Percentiles rank a stretch among this genome's conserved stretches.
These are phyloP conservation scores for Aspergillus campestris DNA, from an alignment of 495 filamentous ascomycete genomes.

Conservation along the genomic window DNA sequence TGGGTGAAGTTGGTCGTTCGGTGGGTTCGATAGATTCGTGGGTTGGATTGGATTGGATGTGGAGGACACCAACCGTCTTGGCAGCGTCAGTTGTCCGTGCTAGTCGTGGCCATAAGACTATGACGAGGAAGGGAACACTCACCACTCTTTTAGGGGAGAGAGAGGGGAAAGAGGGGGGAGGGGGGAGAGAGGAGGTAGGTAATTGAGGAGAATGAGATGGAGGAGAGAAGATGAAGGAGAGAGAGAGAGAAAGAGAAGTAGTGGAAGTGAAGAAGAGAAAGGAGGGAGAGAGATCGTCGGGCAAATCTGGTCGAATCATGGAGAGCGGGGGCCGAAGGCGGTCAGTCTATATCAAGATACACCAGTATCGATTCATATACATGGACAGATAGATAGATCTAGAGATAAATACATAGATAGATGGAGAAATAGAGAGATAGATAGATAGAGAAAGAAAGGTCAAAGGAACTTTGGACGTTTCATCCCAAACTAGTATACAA, in stretches of 20 bases:
- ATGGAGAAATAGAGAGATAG: too few species aligned
- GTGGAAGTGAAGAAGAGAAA: background rate
- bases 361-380: too few species aligned
- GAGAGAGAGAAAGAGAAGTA: conserved; percentile 4
- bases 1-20: conserved; percentile 6
- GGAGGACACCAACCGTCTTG: conserved; percentile 18
- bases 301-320: background rate
- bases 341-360: background rate
- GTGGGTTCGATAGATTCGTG: conserved; percentile 6
- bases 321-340: background rate
- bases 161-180: background rate
- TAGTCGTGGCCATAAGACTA: background rate
- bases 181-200: background rate
- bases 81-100: conserved; percentile 4
- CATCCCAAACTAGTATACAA: too few species aligned
- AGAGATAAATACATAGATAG: too few species aligned
- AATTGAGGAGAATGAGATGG: conserved; percentile 2
- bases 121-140: conserved; percentile 2
- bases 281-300: background rate
- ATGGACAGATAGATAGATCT: too few species aligned
- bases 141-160: background rate
- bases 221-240: conserved; percentile 8
- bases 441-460: too few species aligned
- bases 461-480: too few species aligned
- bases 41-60: conserved; percentile 17